Percentiles rank a stretch among this genome's conserved stretches.
Evolutionary conservation across 345 rosid genomes (phyloP).

Genomic region (Eucalyptus curtisii): DNA sequence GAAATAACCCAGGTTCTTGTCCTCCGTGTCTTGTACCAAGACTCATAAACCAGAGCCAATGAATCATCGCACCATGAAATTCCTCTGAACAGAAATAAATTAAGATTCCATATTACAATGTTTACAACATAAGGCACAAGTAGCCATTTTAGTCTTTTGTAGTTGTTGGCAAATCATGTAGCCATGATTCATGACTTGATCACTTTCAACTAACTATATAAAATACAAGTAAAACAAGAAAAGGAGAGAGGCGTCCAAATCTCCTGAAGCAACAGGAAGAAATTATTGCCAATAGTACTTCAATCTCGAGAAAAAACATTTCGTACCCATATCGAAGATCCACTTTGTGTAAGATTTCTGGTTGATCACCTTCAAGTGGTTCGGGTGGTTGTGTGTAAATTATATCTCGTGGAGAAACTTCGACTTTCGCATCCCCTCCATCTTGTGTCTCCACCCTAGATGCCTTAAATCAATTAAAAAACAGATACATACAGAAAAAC

Average conservation of each 20-base stretch:
- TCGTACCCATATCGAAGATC: constrained; percentile 96
- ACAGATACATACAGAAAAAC: background rate
- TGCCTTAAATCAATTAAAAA: background rate
- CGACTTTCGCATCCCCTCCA: constrained; percentile 92
- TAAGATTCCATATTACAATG: background rate
- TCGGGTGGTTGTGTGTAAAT: constrained; percentile 69
- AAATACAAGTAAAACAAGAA: background rate
- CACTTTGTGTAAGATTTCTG: constrained; percentile 77
- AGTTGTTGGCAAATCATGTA: background rate
- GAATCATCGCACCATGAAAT: constrained; percentile 96
- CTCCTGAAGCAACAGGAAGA: background rate
- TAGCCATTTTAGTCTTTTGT: background rate
- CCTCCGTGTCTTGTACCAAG: constrained; percentile 92
- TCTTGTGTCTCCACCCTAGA: constrained; percentile 98
- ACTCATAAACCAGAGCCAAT: constrained; percentile 82
- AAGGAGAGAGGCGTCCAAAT: background rate
- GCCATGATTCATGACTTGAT: background rate
- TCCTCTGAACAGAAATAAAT: constrained; percentile 35
- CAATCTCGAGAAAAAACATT: background rate
- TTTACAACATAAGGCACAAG: background rate
- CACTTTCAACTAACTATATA: background rate
- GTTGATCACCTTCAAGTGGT: constrained; percentile 61
- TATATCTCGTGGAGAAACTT: constrained; percentile 93
- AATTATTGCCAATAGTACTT: background rate
- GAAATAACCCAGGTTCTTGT: constrained; percentile 90